These are phyloP conservation scores for Cyberlindnera bimundalis DNA, from an alignment of 805 yeast species.

Conservation along the genomic window DNA sequence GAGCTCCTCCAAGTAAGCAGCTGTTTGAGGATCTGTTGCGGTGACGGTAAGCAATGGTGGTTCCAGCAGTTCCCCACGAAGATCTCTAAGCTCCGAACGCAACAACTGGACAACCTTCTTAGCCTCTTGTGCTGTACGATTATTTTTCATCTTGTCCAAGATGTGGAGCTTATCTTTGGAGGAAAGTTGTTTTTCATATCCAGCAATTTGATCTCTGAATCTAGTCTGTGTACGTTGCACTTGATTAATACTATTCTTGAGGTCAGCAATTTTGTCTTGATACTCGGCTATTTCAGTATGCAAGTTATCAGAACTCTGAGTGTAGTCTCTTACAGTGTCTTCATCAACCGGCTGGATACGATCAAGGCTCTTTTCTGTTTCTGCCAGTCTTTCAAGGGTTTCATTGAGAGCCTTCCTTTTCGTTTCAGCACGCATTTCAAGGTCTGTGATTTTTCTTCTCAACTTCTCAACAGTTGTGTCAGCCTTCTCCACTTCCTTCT, in stretches of 20 bases:
- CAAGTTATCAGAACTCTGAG: constrained; percentile 23
- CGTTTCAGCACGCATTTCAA: constrained; percentile 18
- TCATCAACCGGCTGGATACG: constrained; percentile 10
- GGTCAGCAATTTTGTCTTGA: constrained; percentile 40
- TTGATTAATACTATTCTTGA: constrained; percentile 39
- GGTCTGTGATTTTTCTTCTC: background rate
- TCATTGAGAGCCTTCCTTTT: constrained; percentile 35
- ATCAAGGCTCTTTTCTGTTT: constrained; percentile 24
- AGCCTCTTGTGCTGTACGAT: constrained; percentile 24
- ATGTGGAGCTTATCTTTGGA: constrained; percentile 51
- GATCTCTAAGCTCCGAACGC: constrained; percentile 33
- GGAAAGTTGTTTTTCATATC: constrained; percentile 22
- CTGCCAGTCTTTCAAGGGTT: constrained; percentile 26
- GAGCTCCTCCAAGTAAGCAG: constrained; percentile 54
- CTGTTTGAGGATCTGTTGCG: constrained; percentile 45
- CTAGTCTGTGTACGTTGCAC: constrained; percentile 32
- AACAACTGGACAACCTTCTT: constrained; percentile 39
- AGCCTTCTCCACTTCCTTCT: constrained; percentile 32
- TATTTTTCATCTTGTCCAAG: constrained; percentile 31
- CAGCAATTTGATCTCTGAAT: constrained; percentile 28
- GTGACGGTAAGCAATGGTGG: constrained; percentile 71
- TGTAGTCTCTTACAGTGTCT: constrained; percentile 2
- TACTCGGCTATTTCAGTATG: constrained; percentile 29
- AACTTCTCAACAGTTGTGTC: constrained; percentile 2
- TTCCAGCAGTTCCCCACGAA: constrained; percentile 50